Evolutionary conservation across 768 basidiomycete genomes (phyloP).

Genomic region (Mycena rosella): DNA sequence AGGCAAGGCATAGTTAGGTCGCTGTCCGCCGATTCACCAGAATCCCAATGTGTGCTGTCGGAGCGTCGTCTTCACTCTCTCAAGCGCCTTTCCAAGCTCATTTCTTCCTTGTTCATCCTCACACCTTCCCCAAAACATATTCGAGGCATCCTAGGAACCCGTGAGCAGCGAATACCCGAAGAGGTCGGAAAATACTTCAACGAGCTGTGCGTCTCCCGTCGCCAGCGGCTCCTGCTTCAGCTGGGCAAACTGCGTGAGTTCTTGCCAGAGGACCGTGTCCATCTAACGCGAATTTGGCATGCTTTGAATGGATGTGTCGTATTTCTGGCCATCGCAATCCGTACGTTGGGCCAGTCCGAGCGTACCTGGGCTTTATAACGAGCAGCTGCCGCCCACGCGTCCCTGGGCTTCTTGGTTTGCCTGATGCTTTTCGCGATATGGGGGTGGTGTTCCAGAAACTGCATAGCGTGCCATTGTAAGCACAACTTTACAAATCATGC

Average conservation of each 20-base stretch:
- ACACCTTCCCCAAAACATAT: slow-evolving; percentile 82
- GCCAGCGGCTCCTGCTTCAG: slow-evolving; percentile 47
- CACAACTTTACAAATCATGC: slow-evolving; percentile 47
- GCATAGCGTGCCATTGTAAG: not conserved
- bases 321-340: not conserved
- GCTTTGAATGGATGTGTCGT: not conserved
- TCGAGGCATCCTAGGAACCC: slow-evolving; percentile 49
- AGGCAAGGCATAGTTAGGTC: too few species aligned
- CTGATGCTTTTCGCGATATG: not conserved
- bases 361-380: not conserved
- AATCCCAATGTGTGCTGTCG: too few species aligned
- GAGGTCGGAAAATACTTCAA: not conserved
- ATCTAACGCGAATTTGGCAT: too few species aligned
- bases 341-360: not conserved
- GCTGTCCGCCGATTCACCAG: too few species aligned
- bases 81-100: slow-evolving; percentile 78
- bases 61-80: slow-evolving; percentile 68
- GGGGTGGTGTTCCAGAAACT: not conserved
- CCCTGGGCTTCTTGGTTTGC: not conserved
- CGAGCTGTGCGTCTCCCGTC: not conserved
- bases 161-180: too few species aligned
- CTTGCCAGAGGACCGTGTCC: slow-evolving; percentile 72
- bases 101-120: slow-evolving; percentile 74
- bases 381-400: not conserved
- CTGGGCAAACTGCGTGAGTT: slow-evolving; percentile 76